phyloP scores from a whole-genome alignment of 768 basidiomycete genomes.

The Naganishia onofrii region DNA sequence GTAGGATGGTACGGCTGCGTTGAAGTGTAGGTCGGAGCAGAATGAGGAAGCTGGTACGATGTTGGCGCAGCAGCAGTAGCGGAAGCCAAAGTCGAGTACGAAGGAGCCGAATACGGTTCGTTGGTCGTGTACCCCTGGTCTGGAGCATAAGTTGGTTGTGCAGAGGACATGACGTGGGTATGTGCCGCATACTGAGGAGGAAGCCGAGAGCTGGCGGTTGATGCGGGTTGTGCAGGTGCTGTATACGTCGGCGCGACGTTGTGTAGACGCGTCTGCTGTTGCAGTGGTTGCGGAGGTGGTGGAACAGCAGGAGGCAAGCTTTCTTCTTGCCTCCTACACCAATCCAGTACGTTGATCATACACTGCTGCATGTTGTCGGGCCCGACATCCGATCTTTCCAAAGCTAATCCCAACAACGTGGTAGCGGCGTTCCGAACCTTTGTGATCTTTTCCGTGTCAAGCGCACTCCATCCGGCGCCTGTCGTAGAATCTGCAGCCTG shows the following conservation, averaged over 20 bases:
- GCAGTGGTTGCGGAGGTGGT: not conserved
- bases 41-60: conserved; percentile 20
- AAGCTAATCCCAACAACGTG: conserved; percentile 1
- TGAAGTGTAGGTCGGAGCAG: not conserved
- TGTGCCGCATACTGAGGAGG: conserved; percentile 9
- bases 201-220: not conserved
- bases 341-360: conserved; percentile 14
- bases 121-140: conserved; percentile 4
- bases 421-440: conserved; percentile 16
- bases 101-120: conserved; percentile 1
- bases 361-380: conserved; percentile 9
- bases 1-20: conserved; percentile 11
- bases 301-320: not conserved
- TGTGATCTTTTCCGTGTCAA: conserved; percentile 12
- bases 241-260: not conserved
- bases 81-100: conserved; percentile 18
- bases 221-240: not conserved
- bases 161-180: not conserved
- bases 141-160: not conserved
- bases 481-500: not conserved
- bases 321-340: conserved; percentile 20
- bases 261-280: not conserved
- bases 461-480: not conserved
- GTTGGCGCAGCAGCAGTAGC: conserved; percentile 21
- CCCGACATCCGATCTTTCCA: conserved; percentile 20